Percentiles rank a stretch among this genome's conserved stretches.
These are phyloP conservation scores for Aspergillus coremiiformis DNA, from an alignment of 495 filamentous ascomycete species.

Conservation along the genomic window DNA sequence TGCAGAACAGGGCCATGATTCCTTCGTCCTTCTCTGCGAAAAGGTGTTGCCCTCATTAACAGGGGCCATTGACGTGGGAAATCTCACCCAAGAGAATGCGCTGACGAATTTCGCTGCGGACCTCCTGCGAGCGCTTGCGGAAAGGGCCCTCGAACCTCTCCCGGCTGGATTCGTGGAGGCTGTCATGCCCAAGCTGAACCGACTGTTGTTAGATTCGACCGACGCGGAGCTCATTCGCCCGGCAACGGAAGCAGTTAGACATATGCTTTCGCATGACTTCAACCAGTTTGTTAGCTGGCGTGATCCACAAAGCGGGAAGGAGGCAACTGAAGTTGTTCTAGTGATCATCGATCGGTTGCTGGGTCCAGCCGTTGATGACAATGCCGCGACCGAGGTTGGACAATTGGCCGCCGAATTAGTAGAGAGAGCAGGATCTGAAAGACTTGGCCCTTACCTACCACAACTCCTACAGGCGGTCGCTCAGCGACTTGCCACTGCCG, in stretches of 20 bases:
- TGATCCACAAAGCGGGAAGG: constrained; percentile 61
- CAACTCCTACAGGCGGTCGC: constrained; percentile 91
- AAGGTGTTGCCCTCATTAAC: constrained; percentile 84
- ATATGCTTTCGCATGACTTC: constrained; percentile 80
- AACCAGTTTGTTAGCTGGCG: constrained; percentile 79
- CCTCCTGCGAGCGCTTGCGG: constrained; percentile 69
- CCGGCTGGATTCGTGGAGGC: constrained; percentile 79
- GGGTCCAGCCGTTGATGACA: constrained; percentile 72
- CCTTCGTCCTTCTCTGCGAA: constrained; percentile 72
- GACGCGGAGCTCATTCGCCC: constrained; percentile 82
- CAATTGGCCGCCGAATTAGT: constrained; percentile 91
- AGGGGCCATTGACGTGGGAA: constrained; percentile 81
- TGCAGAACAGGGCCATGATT: constrained; percentile 51
- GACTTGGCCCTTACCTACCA: constrained; percentile 79
- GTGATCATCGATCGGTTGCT: constrained; percentile 92
- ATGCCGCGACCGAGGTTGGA: constrained; percentile 90
- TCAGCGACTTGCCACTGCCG: constrained; percentile 69
- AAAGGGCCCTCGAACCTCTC: constrained; percentile 74
- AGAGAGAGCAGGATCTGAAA: constrained; percentile 83
- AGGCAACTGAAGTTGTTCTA: constrained; percentile 80
- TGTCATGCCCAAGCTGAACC: constrained; percentile 78
- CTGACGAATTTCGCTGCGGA: constrained; percentile 80
- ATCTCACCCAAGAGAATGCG: constrained; percentile 72
- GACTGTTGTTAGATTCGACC: constrained; percentile 67
- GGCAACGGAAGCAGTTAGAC: constrained; percentile 76